These are phyloP conservation scores for Vigna reflexopilosa DNA, from an alignment of 306 rosid species.

Conservation along the genomic window DNA sequence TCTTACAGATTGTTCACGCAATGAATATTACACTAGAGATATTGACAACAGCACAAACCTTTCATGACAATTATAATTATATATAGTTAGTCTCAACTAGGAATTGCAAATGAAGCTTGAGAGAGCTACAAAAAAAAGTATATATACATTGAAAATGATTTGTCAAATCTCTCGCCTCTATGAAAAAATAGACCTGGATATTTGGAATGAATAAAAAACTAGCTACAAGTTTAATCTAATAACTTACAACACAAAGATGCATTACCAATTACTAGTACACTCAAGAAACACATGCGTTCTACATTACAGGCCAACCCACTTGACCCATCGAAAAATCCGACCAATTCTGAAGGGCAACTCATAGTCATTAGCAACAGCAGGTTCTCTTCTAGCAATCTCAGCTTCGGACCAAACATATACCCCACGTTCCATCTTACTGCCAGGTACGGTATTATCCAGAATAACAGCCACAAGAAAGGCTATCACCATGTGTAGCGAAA, in stretches of 20 bases:
- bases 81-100: conserved; percentile 2
- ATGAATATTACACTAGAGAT: not conserved
- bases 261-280: conserved; percentile 55
- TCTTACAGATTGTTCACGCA: not conserved
- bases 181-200: conserved; percentile 40
- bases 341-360: conserved; percentile 84
- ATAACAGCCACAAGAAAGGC: conserved; percentile 86
- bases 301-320: conserved; percentile 84
- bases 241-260: conserved; percentile 58
- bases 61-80: too few species aligned
- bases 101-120: conserved; percentile 23
- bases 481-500: conserved; percentile 90
- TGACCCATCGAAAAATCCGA: conserved; percentile 92
- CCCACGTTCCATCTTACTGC: conserved; percentile 91
- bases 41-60: not conserved
- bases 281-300: conserved; percentile 2
- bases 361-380: conserved; percentile 83
- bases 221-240: conserved; percentile 61
- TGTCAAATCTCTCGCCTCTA: conserved; percentile 42
- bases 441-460: conserved; percentile 98
- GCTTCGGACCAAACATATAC: conserved; percentile 93
- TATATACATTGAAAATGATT: conserved; percentile 51
- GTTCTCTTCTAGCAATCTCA: conserved; percentile 83
- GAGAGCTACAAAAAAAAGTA: conserved; percentile 5
- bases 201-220: conserved; percentile 61